Evolutionary conservation across 371 early-diverging fungal genomes (phyloP), one percentile per base, ranked within the genome.

Genomic region (Aphelidium insulamus): DNA sequence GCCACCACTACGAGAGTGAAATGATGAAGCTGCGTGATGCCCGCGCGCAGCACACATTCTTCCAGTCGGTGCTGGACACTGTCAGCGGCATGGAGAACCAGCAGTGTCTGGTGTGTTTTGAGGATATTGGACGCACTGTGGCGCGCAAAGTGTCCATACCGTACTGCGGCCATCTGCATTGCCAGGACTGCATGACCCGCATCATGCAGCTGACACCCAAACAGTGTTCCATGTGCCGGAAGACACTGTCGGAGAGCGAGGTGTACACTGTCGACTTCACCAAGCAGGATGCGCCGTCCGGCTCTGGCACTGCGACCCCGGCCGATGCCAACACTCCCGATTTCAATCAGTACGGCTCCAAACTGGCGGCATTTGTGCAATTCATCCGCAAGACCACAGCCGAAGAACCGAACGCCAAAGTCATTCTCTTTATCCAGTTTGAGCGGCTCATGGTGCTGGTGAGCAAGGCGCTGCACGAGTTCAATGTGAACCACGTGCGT

Each of bases 131-230:
- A 5, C 3, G 5, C 11, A 6, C 6, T 21, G 30, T 10, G 10
- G 9, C 4, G 14, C 9, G 4, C n/a, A n/a, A n/a, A 14, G 18
- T 4, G n/a, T 5, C 21, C 10, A 19, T 24, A 5, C 4, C 12
- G 16, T 19, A 12, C 5, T 34, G 34, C 25, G 34, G 34, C 4
- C 34, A 34, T 14, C 4, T 34, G 7, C 23, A 23, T 21, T 34
- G 34, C 5, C 9, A 9, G n/a, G 20, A 18, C 22, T 30, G 31
- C 31, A n/a, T 12, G 18, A 21, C 5, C 11, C 11, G 11, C 19
- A 18, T 30, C n/a, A 11, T 30, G 31, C 20, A 18, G 19, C 22
- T 9, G 11, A 3, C 12, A 2, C 31, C 19, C 3, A 1, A n/a
- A n/a, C 31, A 14, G 20, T 30, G 31, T 21, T 10, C 20, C 11